These are phyloP conservation scores for Oryza meridionalis DNA, from an alignment of 176 grass and related monocot genomes.

Conservation along the genomic window DNA sequence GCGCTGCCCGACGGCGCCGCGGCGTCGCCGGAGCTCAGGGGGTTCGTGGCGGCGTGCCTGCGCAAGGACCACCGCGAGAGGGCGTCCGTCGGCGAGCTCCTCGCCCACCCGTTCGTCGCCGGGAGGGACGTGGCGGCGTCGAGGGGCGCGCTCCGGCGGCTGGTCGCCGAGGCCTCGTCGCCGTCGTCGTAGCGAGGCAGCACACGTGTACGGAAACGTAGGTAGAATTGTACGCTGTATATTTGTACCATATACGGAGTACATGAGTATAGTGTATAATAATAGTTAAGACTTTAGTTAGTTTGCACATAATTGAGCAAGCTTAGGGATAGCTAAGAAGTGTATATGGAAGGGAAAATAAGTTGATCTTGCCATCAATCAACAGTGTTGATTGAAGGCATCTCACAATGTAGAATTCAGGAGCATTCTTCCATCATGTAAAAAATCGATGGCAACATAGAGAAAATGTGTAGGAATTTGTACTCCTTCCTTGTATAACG, in stretches of 20 bases:
- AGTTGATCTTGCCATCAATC: no score
- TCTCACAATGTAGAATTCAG: no score
- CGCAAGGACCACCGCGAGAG: constrained; percentile 43
- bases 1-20: background rate
- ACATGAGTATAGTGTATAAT: background rate
- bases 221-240: background rate
- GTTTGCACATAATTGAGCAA: background rate
- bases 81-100: constrained; percentile 52
- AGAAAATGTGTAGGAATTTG: no score
- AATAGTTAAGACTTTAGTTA: background rate
- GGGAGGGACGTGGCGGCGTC: constrained; percentile 36
- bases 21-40: constrained; percentile 46
- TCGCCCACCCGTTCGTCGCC: constrained; percentile 59
- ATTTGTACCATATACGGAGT: background rate
- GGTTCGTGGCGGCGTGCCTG: constrained; percentile 53
- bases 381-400: no score
- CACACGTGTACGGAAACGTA: background rate
- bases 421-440: no score
- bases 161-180: constrained; percentile 25
- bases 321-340: background rate
- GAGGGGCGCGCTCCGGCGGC: constrained; percentile 13
- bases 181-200: background rate
- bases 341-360: background rate
- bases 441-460: no score
- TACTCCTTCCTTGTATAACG: no score